Evolutionary conservation across 345 rosid species (phyloP).

Genomic region (Cardamine occulta): DNA sequence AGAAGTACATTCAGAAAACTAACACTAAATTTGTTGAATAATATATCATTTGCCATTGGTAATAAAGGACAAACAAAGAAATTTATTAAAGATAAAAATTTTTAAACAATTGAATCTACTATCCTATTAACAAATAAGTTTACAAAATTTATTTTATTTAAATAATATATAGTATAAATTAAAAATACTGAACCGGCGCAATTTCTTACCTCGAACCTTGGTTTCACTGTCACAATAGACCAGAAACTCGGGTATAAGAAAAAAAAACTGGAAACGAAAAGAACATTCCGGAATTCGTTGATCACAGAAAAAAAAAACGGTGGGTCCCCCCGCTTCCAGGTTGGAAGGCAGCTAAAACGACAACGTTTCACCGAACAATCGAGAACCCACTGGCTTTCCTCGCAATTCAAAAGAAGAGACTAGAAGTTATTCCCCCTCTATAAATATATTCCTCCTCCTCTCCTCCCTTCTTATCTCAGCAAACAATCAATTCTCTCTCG

Average conservation of each 20-base stretch:
- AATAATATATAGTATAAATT: no score
- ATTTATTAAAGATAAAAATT: no score
- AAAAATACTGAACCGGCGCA: background rate
- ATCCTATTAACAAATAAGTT: no score
- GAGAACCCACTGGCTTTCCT: constrained; percentile 41
- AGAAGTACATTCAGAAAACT: no score
- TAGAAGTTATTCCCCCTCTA: constrained; percentile 46
- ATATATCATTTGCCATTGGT: no score
- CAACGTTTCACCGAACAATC: constrained; percentile 58
- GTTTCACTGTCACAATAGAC: background rate
- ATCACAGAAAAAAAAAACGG: background rate
- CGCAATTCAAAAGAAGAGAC: constrained; percentile 51
- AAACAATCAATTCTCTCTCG: background rate
- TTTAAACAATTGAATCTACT: no score
- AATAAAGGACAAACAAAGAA: no score
- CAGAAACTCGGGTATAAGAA: background rate
- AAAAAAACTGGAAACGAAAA: background rate
- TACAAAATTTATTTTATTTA: no score
- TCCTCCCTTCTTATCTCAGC: background rate
- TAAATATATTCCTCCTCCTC: constrained; percentile 19
- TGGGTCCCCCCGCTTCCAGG: background rate
- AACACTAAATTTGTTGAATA: no score
- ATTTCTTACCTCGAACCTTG: background rate
- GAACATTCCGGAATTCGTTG: constrained; percentile 21
- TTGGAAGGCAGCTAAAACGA: constrained; percentile 20